Percentiles rank a stretch among this genome's conserved stretches.
phyloP scores from a whole-genome alignment of 306 rosid genomes.

The Medicago arabica region DNA sequence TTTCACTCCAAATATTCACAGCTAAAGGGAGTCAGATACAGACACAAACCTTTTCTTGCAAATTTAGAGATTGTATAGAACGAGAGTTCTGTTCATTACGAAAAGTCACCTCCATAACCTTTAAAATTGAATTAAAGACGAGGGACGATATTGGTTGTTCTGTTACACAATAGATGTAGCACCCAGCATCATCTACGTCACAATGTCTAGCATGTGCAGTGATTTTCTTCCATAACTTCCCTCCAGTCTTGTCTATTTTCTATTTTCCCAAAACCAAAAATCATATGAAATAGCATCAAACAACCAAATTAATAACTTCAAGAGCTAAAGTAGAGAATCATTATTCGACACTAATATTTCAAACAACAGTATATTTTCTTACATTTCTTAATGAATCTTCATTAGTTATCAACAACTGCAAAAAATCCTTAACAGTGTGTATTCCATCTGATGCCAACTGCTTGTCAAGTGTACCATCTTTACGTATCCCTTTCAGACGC shows the following conservation, averaged over 20 bases:
- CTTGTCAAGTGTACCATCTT: constrained; percentile 35
- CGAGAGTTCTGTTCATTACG: no score
- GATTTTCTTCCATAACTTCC: constrained; percentile 45
- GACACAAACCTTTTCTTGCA: no score
- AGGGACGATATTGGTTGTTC: no score
- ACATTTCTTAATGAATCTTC: constrained; percentile 43
- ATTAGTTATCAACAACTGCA: constrained; percentile 35
- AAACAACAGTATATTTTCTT: not conserved
- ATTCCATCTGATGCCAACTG: constrained; percentile 1
- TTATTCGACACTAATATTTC: not conserved
- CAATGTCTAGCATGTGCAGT: constrained; percentile 57
- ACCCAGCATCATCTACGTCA: constrained; percentile 22
- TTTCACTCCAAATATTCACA: no score
- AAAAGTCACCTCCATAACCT: no score
- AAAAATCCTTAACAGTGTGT: constrained; percentile 47
- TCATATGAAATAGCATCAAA: not conserved
- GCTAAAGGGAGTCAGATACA: no score
- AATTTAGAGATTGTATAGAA: no score
- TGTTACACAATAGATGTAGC: no score
- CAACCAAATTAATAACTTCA: not conserved
- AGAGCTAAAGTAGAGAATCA: not conserved
- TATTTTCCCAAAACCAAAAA: constrained; percentile 41
- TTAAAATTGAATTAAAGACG: no score
- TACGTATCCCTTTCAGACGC: constrained; percentile 56
- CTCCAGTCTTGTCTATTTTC: constrained; percentile 44